Evolutionary conservation across 805 yeast species (phyloP).

Genomic region (Ogataea trehalophila): DNA sequence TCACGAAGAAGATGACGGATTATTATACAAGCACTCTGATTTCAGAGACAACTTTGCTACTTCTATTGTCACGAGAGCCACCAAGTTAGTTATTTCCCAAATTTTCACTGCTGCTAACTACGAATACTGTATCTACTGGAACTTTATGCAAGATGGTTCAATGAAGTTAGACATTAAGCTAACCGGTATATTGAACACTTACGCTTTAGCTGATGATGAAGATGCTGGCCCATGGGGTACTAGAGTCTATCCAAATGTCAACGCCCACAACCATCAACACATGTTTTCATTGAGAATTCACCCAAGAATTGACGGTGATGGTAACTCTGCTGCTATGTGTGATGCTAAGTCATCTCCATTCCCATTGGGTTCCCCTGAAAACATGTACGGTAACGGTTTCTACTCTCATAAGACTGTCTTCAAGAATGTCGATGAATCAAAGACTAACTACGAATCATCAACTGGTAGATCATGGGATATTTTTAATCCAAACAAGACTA

Average conservation of each 20-base stretch:
- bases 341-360: conserved; percentile 59
- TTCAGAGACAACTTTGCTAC: conserved; percentile 77
- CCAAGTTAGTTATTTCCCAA: conserved; percentile 69
- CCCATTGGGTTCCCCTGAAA: conserved; percentile 62
- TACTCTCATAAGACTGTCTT: conserved; percentile 59
- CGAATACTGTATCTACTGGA: conserved; percentile 83
- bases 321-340: conserved; percentile 64
- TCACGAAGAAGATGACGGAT: conserved; percentile 83
- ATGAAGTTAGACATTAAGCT: conserved; percentile 74
- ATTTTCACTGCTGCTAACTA: conserved; percentile 85
- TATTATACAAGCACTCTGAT: conserved; percentile 77
- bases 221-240: conserved; percentile 76
- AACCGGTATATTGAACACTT: conserved; percentile 80
- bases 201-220: conserved; percentile 58
- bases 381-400: conserved; percentile 77
- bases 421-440: conserved; percentile 63
- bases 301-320: conserved; percentile 78
- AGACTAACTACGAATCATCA: conserved; percentile 54
- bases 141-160: conserved; percentile 78
- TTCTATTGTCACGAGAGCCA: conserved; percentile 69
- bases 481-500: conserved; percentile 63
- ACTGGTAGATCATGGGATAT: conserved; percentile 76
- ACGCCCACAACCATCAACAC: conserved; percentile 87
- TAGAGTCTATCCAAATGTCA: conserved; percentile 70
- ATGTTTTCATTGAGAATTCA: conserved; percentile 72